phyloP scores from a whole-genome alignment of 2,329 filamentous ascomycete genomes.

The Phoma sp. region DNA sequence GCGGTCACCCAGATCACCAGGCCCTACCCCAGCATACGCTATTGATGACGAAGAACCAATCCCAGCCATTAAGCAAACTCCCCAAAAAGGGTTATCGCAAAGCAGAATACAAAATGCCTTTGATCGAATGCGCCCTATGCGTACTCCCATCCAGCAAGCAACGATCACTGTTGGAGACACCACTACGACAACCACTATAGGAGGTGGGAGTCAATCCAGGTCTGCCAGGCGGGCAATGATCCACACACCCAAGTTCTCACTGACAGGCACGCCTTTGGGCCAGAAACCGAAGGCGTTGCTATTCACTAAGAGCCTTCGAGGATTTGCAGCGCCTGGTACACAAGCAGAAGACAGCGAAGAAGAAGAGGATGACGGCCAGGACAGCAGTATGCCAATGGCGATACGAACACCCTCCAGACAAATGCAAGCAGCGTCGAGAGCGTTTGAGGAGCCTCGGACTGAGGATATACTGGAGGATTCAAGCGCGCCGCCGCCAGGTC shows the following conservation, averaged over 20 bases:
- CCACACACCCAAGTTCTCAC: slow-evolving; percentile 48
- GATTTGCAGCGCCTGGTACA: slow-evolving; percentile 64
- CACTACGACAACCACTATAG: slow-evolving; percentile 71
- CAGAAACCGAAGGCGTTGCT: slow-evolving; percentile 41
- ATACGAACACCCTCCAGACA: slow-evolving; percentile 26
- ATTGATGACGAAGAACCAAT: slow-evolving; percentile 35
- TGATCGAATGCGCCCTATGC: slow-evolving; percentile 69
- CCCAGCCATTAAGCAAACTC: slow-evolving; percentile 38
- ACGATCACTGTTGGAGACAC: slow-evolving; percentile 77
- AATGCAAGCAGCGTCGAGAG: slow-evolving; percentile 15
- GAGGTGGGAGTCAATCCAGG: slow-evolving; percentile 53
- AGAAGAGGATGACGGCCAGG: slow-evolving; percentile 27
- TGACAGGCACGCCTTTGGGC: slow-evolving; percentile 36
- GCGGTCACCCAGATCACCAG: slow-evolving; percentile 18
- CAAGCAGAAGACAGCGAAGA: slow-evolving; percentile 43
- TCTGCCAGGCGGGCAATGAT: slow-evolving; percentile 59
- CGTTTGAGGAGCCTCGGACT: slow-evolving; percentile 22
- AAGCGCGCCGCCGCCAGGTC: slow-evolving; percentile 15
- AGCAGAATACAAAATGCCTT: slow-evolving; percentile 65
- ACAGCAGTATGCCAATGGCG: slow-evolving; percentile 23
- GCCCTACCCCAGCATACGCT: slow-evolving; percentile 12
- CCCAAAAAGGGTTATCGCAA: slow-evolving; percentile 43
- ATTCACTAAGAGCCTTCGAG: slow-evolving; percentile 57
- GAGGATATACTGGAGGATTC: slow-evolving; percentile 28
- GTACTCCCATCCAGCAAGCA: slow-evolving; percentile 68